phyloP scores from a whole-genome alignment of 2,329 filamentous ascomycete species.

The Claviceps fusiformis region DNA sequence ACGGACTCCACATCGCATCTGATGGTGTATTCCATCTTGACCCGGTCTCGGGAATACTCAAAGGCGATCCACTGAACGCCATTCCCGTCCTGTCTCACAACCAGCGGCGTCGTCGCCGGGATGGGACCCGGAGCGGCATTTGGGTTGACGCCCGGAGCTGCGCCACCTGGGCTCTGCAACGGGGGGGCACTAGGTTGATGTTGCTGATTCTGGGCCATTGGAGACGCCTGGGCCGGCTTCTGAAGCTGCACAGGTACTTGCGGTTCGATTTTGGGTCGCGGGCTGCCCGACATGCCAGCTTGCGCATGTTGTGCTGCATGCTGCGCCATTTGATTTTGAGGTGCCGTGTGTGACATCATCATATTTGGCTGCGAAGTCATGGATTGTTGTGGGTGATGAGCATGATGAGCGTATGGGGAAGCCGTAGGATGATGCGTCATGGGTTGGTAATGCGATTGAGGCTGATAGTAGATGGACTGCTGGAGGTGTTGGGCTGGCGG shows the following conservation, averaged over 20 bases:
- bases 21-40: conserved; percentile 99
- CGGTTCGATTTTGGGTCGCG: conserved; percentile 49
- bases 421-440: conserved; percentile 49
- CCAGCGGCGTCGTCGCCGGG: conserved; percentile 85
- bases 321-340: conserved; percentile 45
- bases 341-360: conserved; percentile 49
- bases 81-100: conserved; percentile 88
- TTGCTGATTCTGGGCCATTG: conserved; percentile 25
- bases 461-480: conserved; percentile 63
- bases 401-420: conserved; percentile 48
- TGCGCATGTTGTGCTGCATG: conserved; percentile 43
- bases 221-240: conserved; percentile 31
- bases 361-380: conserved; percentile 53
- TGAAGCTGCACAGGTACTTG: conserved; percentile 50
- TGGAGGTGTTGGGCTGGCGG: conserved; percentile 66
- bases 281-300: conserved; percentile 45
- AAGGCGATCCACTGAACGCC: conserved; percentile 99
- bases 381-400: conserved; percentile 28
- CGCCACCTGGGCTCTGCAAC: conserved; percentile 24
- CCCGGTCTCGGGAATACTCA: conserved; percentile 89
- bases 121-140: conserved; percentile 93
- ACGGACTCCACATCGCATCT: conserved; percentile 96
- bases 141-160: conserved; percentile 51
- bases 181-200: conserved; percentile 24
- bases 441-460: conserved; percentile 48